A percentile compares a stretch with the other conserved stretches of the same genome.
Evolutionary conservation across 768 basidiomycete species (phyloP).

Genomic region (Boletus reticuloceps): DNA sequence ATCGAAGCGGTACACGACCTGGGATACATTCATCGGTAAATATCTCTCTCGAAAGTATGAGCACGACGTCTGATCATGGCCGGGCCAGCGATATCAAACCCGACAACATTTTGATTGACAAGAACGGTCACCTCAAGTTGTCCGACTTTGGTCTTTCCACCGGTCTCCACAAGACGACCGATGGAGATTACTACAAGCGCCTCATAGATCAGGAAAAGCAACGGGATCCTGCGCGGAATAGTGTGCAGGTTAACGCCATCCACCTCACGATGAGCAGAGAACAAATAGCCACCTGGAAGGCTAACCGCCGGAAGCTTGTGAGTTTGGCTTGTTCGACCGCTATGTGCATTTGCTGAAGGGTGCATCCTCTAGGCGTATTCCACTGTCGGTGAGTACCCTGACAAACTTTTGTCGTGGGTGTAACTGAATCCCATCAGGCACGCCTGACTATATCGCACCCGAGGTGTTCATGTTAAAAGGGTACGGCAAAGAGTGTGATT

Average conservation of each 20-base stretch:
- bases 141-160: constrained; percentile 99
- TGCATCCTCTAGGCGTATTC: constrained; percentile 76
- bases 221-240: constrained; percentile 75
- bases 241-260: constrained; percentile 96
- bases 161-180: constrained; percentile 94
- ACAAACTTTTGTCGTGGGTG: not conserved
- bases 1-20: constrained; percentile 98
- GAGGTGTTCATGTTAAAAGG: constrained; percentile 98
- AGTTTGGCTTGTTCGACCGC: constrained; percentile 15
- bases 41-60: not conserved
- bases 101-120: constrained; percentile 98
- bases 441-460: constrained; percentile 76
- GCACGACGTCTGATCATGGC: not conserved
- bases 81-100: constrained; percentile 91
- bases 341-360: constrained; percentile 1
- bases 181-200: constrained; percentile 91
- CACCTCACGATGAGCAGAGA: constrained; percentile 96
- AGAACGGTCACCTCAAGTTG: constrained; percentile 93
- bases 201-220: constrained; percentile 76
- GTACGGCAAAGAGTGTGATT: constrained; percentile 98
- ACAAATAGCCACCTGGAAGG: constrained; percentile 98
- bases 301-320: constrained; percentile 93
- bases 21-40: constrained; percentile 98
- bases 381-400: constrained; percentile 53
- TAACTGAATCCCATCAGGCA: constrained; percentile 20